Evolutionary conservation across 2,329 filamentous ascomycete genomes (phyloP), one percentile per base, ranked within the genome.

Genomic region (Fusarium sp.): DNA sequence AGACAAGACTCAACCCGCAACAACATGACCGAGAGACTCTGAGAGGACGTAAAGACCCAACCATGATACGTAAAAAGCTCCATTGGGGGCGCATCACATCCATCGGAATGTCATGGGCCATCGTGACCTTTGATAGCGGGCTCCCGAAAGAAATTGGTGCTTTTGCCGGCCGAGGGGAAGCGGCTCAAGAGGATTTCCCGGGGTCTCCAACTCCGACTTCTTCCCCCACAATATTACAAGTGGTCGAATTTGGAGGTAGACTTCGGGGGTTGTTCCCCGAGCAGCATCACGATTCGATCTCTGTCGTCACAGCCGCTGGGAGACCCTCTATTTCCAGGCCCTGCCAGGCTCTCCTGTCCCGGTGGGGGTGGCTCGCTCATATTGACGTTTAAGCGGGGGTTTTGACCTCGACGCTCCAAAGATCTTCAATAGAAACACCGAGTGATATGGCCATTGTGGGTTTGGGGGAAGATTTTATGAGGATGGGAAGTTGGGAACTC

Each of bases 171-270:
- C 76, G 75, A 78, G 74, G 70, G 76, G 76, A 78, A 76, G 74
- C 74, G 72, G 63, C 57, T 69, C 76, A 80, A 80, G 79, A 80
- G 77, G 79, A 80, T 80, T 80, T 80, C 77, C 78, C 79, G 79
- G 79, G 74, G 65, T 63, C 62, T 64, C 63, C 65, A 66, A 70
- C 66, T 60, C 74, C 74, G 74, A 72, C 76, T 73, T 77, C 73
- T 76, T 69, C 64, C 74, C 74, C 74, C 74, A 76, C 74, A 75
- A 41, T 69, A 35, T 66, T 62, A 35, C 48, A 35, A 31, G 48
- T 14, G 29, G 48, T 49, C 11, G 46, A 23, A 23, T 33, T 49
- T 33, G 46, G 46, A 49, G 63, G 64, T 8, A 46, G 60, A 64
- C 35, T 48, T 66, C 69, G 70, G 70, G 52, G 61, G 21, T 62